Evolutionary conservation across 768 basidiomycete species (phyloP).

Genomic region (Termitomyces sp.): DNA sequence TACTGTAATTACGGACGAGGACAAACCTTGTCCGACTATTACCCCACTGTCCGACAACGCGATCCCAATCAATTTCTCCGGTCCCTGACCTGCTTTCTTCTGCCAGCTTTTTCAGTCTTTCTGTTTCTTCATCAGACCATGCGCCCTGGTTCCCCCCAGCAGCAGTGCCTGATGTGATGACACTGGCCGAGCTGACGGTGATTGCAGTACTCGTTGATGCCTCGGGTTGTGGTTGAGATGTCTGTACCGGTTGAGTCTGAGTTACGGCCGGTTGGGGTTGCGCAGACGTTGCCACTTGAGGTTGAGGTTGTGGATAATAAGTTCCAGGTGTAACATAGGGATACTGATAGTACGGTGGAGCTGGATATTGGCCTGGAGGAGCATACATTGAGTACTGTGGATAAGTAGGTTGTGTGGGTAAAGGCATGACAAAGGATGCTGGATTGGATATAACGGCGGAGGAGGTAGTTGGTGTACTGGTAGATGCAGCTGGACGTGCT

Average conservation of each 20-base stretch:
- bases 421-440: slow-evolving; percentile 68
- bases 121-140: slow-evolving; percentile 78
- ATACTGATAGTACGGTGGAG: slow-evolving; percentile 63
- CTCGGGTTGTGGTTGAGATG: slow-evolving; percentile 14
- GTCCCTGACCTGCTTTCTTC: slow-evolving; percentile 58
- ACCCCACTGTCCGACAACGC: slow-evolving; percentile 72
- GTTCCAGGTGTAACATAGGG: slow-evolving; percentile 21
- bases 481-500: slow-evolving; percentile 25
- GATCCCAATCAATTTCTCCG: slow-evolving; percentile 78
- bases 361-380: slow-evolving; percentile 46
- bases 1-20: neutral
- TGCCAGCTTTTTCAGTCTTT: slow-evolving; percentile 61
- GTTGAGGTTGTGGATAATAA: slow-evolving; percentile 21
- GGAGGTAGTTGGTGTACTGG: slow-evolving; percentile 29
- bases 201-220: slow-evolving; percentile 19
- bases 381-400: slow-evolving; percentile 43
- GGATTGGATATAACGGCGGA: slow-evolving; percentile 64
- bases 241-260: slow-evolving; percentile 14
- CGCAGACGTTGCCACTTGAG: slow-evolving; percentile 13
- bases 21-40: slow-evolving; percentile 66
- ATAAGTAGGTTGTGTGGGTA: slow-evolving; percentile 48
- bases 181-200: slow-evolving; percentile 17
- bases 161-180: slow-evolving; percentile 23
- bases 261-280: slow-evolving; percentile 2
- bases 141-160: slow-evolving; percentile 57